Conservation (phyloP, 108 stramenopile genomes). For the Conticribra weissflogii region DNA sequence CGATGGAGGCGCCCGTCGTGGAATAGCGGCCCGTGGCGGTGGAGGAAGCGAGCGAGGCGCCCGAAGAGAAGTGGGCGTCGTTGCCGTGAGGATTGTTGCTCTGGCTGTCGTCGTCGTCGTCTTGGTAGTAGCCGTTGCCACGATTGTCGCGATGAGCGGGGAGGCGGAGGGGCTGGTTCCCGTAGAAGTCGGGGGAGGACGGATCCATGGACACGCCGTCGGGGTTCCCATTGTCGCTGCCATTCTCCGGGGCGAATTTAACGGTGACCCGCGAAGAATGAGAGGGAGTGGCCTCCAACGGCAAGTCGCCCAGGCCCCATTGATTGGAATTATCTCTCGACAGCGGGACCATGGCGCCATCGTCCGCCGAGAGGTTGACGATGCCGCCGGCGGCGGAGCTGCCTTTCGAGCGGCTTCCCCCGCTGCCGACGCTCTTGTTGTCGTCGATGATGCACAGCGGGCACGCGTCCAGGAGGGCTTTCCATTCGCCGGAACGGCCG, state of each 20-base stretch:
- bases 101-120: neutral
- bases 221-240: neutral
- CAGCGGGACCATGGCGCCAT: neutral
- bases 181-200: neutral
- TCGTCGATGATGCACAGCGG: slow-evolving; percentile 26
- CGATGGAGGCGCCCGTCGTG: neutral
- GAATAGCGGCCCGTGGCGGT: neutral
- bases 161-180: too few relatives aligned
- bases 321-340: neutral
- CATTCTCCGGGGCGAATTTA: neutral
- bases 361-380: neutral
- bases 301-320: neutral
- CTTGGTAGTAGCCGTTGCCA: too few relatives aligned
- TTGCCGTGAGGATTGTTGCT: neutral
- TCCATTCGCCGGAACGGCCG: slow-evolving; percentile 30
- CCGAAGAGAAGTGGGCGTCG: neutral
- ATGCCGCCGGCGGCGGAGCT: neutral
- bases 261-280: neutral
- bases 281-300: too few relatives aligned
- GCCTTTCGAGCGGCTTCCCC: neutral
- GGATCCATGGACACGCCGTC: neutral
- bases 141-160: too few relatives aligned
- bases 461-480: slow-evolving; percentile 26
- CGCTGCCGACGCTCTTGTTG: neutral
- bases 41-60: neutral